Evolutionary conservation across 2,329 filamentous ascomycete species (phyloP), one percentile per base, ranked within the genome.

Genomic region (Pseudocercospora eumusae): DNA sequence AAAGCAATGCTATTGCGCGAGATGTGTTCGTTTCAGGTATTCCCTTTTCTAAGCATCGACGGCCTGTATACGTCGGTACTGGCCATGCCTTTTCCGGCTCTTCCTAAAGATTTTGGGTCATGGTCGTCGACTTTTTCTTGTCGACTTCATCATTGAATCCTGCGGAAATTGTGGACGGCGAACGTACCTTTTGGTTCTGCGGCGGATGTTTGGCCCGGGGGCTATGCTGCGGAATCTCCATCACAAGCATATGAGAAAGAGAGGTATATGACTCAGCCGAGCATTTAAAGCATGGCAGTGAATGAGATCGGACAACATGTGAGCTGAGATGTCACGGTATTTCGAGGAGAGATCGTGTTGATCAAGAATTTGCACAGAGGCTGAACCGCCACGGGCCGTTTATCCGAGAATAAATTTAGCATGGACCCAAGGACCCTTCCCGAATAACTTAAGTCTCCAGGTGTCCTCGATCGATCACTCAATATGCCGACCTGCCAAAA

Each of bases 11-110:
- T 47, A 8, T 1, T 31, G 23, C 23, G 1, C 27, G 8, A 20
- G 15, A 23, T 40, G 25, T 20, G 8, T 40, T 11, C 3, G 6
- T 54, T 54, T 54, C 52, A 54, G 52, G 52, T 54, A 6, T 54
- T 78, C 77, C 77, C 73, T 71, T 67, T 79, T 75, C 76, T 81
- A 81, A 81, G 78, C 79, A 81, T 75, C 78, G 79, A 80, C 78
- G 71, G 75, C 76, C 73, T 72, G 74, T 74, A 80, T 80, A 73
- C 80, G 77, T 76, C 78, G 78, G 80, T 80, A 75, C 61, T 50
- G 36, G 76, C 76, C 76, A 76, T 80, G 75, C 77, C 78, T 81
- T 79, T 79, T 81, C 77, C 79, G 79, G 79, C 79, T 81, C 79
- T 81, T 81, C 79, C 79, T 81, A 79, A 74, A 71, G 69, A 62